Base-by-base conservation (phyloP, 1,284 basidiomycete genomes). In the Xerocomus amazonicus region DNA sequence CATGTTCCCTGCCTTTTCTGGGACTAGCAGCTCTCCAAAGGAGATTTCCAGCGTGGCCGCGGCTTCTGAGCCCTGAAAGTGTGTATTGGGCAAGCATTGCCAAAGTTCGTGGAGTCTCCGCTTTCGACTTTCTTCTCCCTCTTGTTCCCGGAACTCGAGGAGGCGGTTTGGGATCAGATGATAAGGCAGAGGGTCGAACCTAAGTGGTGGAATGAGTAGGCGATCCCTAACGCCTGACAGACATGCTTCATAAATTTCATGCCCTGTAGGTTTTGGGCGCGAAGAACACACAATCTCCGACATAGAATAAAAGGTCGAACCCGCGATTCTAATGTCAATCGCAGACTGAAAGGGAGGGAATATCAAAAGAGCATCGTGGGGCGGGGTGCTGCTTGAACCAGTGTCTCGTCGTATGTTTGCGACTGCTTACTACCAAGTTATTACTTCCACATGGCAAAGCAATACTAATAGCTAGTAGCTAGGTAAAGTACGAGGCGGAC, bases 1-100 rank as follows among this genome's bases (percentile, higher is more conserved):
- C 59, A 92, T 72, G 58, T 79, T 73, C 60, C 82, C 78, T 16
- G 87, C 91, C 48, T 78, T 75, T 69, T 90, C 87, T 33, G 73
- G 75, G 35, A 83, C 85, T 56, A 89, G 66, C 46, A 72, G 68
- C 55, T 63, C 55, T 43, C 60, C 53, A 46, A 47, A 47, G 36
- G 53, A 51, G 51, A 51, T 51, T 47, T 48, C 53, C 35, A 56
- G 52, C 32, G 62, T 58, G 33, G 59, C 58, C 47, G 61, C 65
- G 47, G 69, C 48, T 27, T 59, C 53, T 43, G 66, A 47, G 37
- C 54, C 59, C 45, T 65, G 59, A 49, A 60, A 54, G 19, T 62
- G 62, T 42, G 58, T 59, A 51, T 66, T 65, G 33, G 76, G 73
- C 32, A 90, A 74, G 47, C 75, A 75, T 51, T 71, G 70, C 85